Base-by-base conservation (phyloP, 345 rosid genomes). In the Viola odorata region DNA sequence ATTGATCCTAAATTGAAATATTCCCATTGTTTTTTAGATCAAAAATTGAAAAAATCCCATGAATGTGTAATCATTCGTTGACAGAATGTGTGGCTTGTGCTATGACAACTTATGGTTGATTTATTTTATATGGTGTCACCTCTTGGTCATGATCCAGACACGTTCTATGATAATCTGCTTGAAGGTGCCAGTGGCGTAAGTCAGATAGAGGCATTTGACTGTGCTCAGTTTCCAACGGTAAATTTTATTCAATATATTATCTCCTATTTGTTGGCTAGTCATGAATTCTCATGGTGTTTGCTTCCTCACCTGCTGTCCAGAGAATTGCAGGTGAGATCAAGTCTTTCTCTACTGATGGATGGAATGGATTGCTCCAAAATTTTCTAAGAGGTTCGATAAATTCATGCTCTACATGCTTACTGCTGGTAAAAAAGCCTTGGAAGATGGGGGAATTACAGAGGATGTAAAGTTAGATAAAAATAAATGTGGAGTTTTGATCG, bases 381-480 rank as follows among this genome's bases (percentile, higher is more conserved):
- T 89, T 50, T 81, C 96, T 4, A 85, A 82, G 80, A 78, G 98
- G 77, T 85, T 92, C 95, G 98, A 92, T 56, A 89, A 87, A 67
- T 92, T 87, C 80, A 89, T 92, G 96, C 92, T 89, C 68, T 92
- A 92, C 77, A 78, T 84, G 74, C 89, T 92, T 61, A 87, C 84
- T 36, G 98, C 98, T 38, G 96, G 98, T 3, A 92, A 92, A 80
- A 92, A 89, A 75, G 98, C 98, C 70, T 77, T 92, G 81, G 86
- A 70, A 8, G 85, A 89, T 78, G 98, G 91, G 73, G 91, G 96
- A 13, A 70, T 92, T 37, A 83, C 89, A 47, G 86, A 85, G 65
- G 89, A 87, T 54, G 83, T 81, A 40, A 85, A 80, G 69, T 75
- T 91, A 60, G 84, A 89, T 75, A 89, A 85, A 82, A 12, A 77